Evolutionary conservation across 2,329 filamentous ascomycete genomes (phyloP), one percentile per base, ranked within the genome.

Genomic region (Beauveria sp.): DNA sequence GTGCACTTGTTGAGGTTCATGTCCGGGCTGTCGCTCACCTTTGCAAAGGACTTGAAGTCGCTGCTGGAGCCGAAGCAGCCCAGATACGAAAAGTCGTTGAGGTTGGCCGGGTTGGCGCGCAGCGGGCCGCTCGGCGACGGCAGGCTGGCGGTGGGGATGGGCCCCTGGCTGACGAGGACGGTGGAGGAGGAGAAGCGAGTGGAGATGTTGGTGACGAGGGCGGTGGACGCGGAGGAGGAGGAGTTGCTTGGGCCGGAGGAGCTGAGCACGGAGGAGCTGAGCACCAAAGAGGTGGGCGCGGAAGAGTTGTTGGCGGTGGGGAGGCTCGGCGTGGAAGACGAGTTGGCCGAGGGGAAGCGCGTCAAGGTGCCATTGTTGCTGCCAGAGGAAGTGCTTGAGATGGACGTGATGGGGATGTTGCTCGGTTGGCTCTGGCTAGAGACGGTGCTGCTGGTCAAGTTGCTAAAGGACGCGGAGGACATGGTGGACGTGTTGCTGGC

Each of bases 1-100:
- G 78, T 69, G 58, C 79, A 81, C 20, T 64, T 65, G 57, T 74
- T 67, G 20, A 74, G 70, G 14, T 76, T 75, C 79, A 80, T 80
- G 14, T 69, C 67, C 0, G 64, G 51, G 10, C 65, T 69, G 4
- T 75, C 71, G 0, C 64, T 63, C 0, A 66, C 65, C 26, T 69
- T 58, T 0, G 67, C 57, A 63, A 80, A 80, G 2, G 72, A 70
- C 9, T 66, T 60, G 66, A 76, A 76, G 60, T 69, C 68, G 20
- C 64, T 70, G 58, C 61, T 67, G 1, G 77, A 78, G 55, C 70
- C 71, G 67, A 78, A 80, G 68, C 79, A 81, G 51, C 76, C 76
- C 7, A 77, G 69, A 60, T 73, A 71, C 0, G 71, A 64, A 54
- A 71, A 76, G 28, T 69, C 67, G 49, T 68, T 67, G 45, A 78